Percentiles rank a stretch among this genome's conserved stretches.
Conservation (phyloP, 257 asterid species). For the Anisodus acutangulus region DNA sequence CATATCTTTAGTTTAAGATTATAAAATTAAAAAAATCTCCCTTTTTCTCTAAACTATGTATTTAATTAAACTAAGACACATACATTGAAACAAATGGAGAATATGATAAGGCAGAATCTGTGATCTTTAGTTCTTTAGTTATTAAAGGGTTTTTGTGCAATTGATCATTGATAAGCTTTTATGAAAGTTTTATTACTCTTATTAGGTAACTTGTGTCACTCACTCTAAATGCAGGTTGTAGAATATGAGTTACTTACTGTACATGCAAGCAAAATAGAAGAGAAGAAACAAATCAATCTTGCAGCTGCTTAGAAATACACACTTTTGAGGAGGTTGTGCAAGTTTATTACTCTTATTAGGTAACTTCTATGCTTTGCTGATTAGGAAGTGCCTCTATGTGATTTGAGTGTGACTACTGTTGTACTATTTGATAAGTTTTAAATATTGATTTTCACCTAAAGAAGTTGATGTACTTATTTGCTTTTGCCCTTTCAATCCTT, state of each 20-base stretch:
- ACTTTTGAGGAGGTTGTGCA: not conserved
- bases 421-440: not conserved
- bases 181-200: not conserved
- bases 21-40: no score
- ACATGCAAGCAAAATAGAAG: slow-evolving; percentile 46
- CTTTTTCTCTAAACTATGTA: no score
- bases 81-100: no score
- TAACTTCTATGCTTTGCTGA: not conserved
- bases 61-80: no score
- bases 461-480: not conserved
- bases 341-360: no score
- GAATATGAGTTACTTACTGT: slow-evolving; percentile 45
- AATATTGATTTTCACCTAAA: not conserved
- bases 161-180: not conserved
- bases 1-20: no score
- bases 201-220: not conserved
- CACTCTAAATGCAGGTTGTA: slow-evolving; percentile 37
- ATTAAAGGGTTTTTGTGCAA: not conserved
- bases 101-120: no score
- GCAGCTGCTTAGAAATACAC: slow-evolving; percentile 26
- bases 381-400: not conserved
- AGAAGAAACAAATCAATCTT: slow-evolving; percentile 34
- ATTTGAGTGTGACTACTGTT: not conserved
- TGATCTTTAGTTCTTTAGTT: no score
- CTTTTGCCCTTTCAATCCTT: not conserved